phyloP scores from a whole-genome alignment of 805 yeast genomes.

The Candida saitoana region DNA sequence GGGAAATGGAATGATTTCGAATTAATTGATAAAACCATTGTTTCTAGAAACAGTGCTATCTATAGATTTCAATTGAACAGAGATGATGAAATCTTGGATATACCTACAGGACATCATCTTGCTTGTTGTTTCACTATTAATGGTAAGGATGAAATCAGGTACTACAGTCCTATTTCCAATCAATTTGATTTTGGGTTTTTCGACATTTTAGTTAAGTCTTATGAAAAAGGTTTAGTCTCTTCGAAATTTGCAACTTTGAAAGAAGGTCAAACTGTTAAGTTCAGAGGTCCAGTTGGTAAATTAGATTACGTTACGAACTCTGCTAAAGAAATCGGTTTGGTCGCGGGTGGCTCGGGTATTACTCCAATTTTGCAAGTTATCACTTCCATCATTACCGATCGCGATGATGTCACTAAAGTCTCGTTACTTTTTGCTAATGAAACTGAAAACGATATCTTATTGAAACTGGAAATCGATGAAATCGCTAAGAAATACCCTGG shows the following conservation, averaged over 20 bases:
- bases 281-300: slow-evolving; percentile 78
- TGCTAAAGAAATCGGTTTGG: slow-evolving; percentile 59
- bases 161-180: slow-evolving; percentile 74
- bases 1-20: slow-evolving; percentile 64
- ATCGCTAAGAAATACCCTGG: slow-evolving; percentile 59
- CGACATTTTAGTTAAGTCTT: slow-evolving; percentile 73
- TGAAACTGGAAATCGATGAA: slow-evolving; percentile 70
- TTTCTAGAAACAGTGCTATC: slow-evolving; percentile 67
- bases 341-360: slow-evolving; percentile 87
- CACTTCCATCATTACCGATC: slow-evolving; percentile 63
- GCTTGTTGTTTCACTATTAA: slow-evolving; percentile 52
- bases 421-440: slow-evolving; percentile 69
- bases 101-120: slow-evolving; percentile 75
- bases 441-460: slow-evolving; percentile 69
- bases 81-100: slow-evolving; percentile 55
- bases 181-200: slow-evolving; percentile 68
- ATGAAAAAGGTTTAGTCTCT: slow-evolving; percentile 67
- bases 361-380: slow-evolving; percentile 85
- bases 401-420: slow-evolving; percentile 60
- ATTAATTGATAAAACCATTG: slow-evolving; percentile 67
- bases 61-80: slow-evolving; percentile 65
- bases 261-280: slow-evolving; percentile 63
- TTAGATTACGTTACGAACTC: slow-evolving; percentile 55
- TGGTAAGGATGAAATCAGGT: slow-evolving; percentile 55
- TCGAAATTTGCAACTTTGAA: slow-evolving; percentile 58